Evolutionary conservation across 768 basidiomycete genomes (phyloP).

Genomic region (Butyriboletus loyo): DNA sequence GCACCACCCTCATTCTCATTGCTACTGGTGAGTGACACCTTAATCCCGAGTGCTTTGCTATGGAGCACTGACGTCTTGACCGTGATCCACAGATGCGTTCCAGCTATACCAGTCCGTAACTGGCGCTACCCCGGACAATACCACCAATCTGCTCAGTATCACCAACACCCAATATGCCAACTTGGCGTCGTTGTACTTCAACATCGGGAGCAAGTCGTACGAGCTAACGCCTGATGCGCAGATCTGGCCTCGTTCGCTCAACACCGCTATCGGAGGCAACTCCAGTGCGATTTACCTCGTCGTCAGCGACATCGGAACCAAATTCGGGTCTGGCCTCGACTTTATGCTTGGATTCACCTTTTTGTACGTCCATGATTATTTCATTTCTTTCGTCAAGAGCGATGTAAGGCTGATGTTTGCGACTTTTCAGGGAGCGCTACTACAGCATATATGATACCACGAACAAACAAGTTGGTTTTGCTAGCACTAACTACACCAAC

Average conservation of each 20-base stretch:
- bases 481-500: constrained; percentile 35
- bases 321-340: constrained; percentile 12
- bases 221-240: constrained; percentile 27
- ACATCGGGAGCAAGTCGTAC: constrained; percentile 15
- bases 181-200: constrained; percentile 17
- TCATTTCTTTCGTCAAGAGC: neutral
- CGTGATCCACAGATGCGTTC: constrained; percentile 19
- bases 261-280: constrained; percentile 27
- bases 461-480: constrained; percentile 41
- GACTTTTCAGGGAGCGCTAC: constrained; percentile 35
- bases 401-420: neutral
- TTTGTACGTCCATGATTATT: constrained; percentile 2
- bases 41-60: neutral
- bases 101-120: constrained; percentile 19
- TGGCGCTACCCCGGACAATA: constrained; percentile 21
- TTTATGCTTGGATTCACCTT: constrained; percentile 20
- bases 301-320: constrained; percentile 17
- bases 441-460: constrained; percentile 42
- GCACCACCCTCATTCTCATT: constrained; percentile 27
- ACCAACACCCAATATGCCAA: constrained; percentile 19
- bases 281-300: constrained; percentile 29
- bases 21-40: constrained; percentile 16
- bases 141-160: constrained; percentile 25
- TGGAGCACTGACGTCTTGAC: neutral
- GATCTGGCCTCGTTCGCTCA: constrained; percentile 36